These are phyloP conservation scores for Telfairia occidentalis DNA, from an alignment of 331 rosid species.

Conservation along the genomic window DNA sequence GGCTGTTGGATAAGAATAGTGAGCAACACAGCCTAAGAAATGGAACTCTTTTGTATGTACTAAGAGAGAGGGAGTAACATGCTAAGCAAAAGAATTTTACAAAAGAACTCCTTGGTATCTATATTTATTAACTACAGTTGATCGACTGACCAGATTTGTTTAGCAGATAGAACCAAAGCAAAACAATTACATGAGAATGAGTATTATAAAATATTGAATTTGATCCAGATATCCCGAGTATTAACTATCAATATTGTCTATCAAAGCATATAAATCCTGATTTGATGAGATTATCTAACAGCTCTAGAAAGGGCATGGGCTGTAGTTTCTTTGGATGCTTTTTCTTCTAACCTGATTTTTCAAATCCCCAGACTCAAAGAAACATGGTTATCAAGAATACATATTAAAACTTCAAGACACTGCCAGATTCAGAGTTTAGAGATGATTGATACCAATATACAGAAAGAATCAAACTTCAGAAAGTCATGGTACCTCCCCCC, in stretches of 20 bases:
- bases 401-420: too few species aligned
- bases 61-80: background rate
- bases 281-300: background rate
- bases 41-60: background rate
- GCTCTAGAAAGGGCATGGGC: too few species aligned
- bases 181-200: background rate
- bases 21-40: background rate
- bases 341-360: too few species aligned
- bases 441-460: too few species aligned
- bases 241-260: background rate
- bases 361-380: too few species aligned
- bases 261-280: background rate
- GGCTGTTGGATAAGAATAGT: slow-evolving; percentile 43
- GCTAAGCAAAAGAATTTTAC: background rate
- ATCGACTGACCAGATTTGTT: background rate
- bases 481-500: background rate
- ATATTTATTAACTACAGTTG: background rate
- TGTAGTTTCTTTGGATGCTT: too few species aligned
- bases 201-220: background rate
- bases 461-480: too few species aligned
- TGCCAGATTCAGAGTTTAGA: background rate
- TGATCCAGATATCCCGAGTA: background rate
- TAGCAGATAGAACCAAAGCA: background rate
- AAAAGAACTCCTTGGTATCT: background rate
- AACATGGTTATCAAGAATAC: too few species aligned